These are phyloP conservation scores for Primulina huaijiensis DNA, from an alignment of 257 asterid genomes.

Conservation along the genomic window DNA sequence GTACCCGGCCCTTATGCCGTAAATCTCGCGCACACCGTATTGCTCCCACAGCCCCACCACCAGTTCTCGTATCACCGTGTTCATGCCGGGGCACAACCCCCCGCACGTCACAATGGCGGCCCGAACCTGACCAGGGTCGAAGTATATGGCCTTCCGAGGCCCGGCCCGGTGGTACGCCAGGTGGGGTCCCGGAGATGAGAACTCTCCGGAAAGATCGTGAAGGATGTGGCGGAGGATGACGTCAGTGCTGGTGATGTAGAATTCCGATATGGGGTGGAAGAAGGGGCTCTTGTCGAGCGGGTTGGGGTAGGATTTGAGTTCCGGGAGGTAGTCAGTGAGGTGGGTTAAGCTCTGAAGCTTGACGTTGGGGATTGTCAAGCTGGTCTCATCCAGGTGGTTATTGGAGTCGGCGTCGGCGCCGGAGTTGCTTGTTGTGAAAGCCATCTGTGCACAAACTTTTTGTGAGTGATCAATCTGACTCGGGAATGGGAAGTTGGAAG, in stretches of 20 bases:
- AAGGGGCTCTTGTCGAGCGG: conserved; percentile 54
- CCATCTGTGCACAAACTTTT: conserved; percentile 7
- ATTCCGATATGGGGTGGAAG: conserved; percentile 56
- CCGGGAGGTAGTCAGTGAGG: conserved; percentile 49
- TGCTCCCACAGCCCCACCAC: conserved; percentile 81
- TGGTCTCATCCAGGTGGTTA: conserved; percentile 6
- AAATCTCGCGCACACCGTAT: conserved; percentile 61
- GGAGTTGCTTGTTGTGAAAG: not conserved
- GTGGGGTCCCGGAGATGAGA: conserved; percentile 24
- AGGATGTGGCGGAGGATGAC: conserved; percentile 59
- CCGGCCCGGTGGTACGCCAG: conserved; percentile 75
- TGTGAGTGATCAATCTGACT: not conserved
- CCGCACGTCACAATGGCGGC: conserved; percentile 87
- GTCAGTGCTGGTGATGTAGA: conserved; percentile 62
- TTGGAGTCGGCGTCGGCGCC: conserved; percentile 12
- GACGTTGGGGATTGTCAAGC: conserved; percentile 28
- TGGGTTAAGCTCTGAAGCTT: conserved; percentile 44
- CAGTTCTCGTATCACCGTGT: conserved; percentile 79
- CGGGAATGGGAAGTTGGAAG: not conserved
- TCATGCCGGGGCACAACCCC: conserved; percentile 82
- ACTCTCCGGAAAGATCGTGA: conserved; percentile 40
- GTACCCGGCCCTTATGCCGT: conserved; percentile 63
- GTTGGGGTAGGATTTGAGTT: conserved; percentile 45
- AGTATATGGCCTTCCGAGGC: conserved; percentile 53
- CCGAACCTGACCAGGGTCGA: conserved; percentile 41